Evolutionary conservation across 495 filamentous ascomycete genomes (phyloP), one percentile per base, ranked within the genome.

Genomic region (Evansstolkia leycettana): DNA sequence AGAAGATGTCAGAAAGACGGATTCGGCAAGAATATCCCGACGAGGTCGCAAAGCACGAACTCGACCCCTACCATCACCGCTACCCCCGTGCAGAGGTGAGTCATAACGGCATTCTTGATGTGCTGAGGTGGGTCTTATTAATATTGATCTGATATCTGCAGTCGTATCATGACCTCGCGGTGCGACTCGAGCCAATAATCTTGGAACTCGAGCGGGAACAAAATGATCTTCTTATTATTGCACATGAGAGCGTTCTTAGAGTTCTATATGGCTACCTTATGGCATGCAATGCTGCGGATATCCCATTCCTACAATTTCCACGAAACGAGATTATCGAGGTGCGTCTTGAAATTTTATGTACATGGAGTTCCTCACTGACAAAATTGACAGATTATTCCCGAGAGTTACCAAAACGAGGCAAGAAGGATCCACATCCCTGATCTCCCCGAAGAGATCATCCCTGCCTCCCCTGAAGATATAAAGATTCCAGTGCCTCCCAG

Each of bases 121-220:
- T n/a, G n/a, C n/a, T n/a, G n/a, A n/a, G n/a, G n/a, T n/a, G 13
- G 26, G n/a, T 11, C 26, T 17, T 5, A 28, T 34, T 27, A 34
- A 16, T 27, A 17, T 26, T 14, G n/a, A n/a, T n/a, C n/a, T n/a
- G n/a, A 36, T 41, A 34, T 48, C 44, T 30, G 50, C 39, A 88
- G 85, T 96, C 89, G 15, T 99, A 99, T 54, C 90, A 99, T 56
- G 90, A 99, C 52, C 75, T 99, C 26, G 92, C 92, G 16, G 90
- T 96, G 37, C 83, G 92, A 14, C 75, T 96, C n/a, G 92, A 99
- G 57, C 92, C 92, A 7, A 90, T 99, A 41, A 99, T 99, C 55
- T 73, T 99, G 7, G 92, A 99, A 57, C 71, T 99, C 2, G 92
- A 99, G 58, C 81, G 92, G 23, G 90, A 99, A 54, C 83, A 94